These are phyloP conservation scores for Mycena indigotica DNA, from an alignment of 768 basidiomycete species.

Conservation along the genomic window DNA sequence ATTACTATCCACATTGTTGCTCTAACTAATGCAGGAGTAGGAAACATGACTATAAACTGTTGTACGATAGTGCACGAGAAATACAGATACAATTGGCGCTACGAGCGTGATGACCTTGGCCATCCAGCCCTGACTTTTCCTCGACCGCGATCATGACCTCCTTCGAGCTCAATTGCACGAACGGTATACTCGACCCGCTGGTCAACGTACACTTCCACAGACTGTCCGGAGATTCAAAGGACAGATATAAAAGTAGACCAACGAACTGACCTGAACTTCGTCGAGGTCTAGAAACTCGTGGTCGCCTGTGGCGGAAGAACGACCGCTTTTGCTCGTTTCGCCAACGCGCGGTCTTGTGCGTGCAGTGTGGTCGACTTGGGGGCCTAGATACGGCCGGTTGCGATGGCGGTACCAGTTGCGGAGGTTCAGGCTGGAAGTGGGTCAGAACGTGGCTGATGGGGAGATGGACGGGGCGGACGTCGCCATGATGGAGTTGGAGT, in stretches of 20 bases:
- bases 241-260: neutral
- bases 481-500: neutral
- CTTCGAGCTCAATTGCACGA: neutral
- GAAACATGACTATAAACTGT: too few species aligned
- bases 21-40: too few species aligned
- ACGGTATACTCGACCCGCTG: neutral
- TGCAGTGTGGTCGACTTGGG: neutral
- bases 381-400: conserved; percentile 1
- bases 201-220: neutral
- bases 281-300: neutral
- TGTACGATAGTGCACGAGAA: too few species aligned
- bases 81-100: too few species aligned
- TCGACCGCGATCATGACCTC: neutral
- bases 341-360: neutral
- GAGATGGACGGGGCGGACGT: neutral
- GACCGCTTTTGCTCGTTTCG: neutral
- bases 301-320: neutral
- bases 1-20: too few species aligned
- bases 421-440: neutral
- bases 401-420: conserved; percentile 1
- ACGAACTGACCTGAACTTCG: neutral
- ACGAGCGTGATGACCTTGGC: too few species aligned
- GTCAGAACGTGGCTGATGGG: neutral
- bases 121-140: too few species aligned
- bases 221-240: neutral